Evolutionary conservation across 306 rosid genomes (phyloP).

Genomic region (Dalbergia oliveri): DNA sequence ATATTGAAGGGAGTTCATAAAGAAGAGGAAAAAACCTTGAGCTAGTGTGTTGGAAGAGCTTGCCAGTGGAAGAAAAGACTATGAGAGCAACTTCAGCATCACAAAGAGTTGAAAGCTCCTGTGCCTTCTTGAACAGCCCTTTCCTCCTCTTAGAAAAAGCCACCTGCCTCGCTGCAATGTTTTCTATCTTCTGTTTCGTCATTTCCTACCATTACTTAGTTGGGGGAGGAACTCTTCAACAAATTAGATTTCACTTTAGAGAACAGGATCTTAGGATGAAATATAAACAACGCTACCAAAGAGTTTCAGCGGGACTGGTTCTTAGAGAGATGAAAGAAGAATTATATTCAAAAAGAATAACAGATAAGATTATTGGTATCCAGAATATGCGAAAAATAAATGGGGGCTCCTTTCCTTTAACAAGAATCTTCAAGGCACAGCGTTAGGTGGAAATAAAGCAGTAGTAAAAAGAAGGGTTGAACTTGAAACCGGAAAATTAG

Average conservation of each 20-base stretch:
- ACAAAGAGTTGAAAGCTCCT: not conserved
- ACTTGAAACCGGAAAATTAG: not conserved
- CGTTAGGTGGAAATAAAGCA: not conserved
- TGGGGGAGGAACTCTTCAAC: too few relatives aligned
- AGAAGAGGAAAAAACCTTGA: not conserved
- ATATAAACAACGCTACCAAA: not conserved
- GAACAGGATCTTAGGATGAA: not conserved
- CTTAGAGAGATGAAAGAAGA: not conserved
- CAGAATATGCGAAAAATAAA: not conserved
- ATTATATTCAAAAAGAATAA: not conserved
- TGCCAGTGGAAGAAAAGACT: not conserved
- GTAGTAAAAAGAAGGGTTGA: not conserved
- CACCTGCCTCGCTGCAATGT: conserved; percentile 5
- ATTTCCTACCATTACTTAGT: conserved; percentile 1
- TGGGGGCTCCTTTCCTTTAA: not conserved
- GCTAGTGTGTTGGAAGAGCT: not conserved
- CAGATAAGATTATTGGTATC: not conserved
- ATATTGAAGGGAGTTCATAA: too few relatives aligned
- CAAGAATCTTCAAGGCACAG: not conserved
- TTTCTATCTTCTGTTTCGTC: conserved; percentile 49
- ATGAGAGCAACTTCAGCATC: not conserved
- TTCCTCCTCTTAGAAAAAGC: not conserved
- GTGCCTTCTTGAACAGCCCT: not conserved
- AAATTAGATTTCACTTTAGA: not conserved
- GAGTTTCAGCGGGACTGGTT: not conserved